These are phyloP conservation scores for Colletotrichum sp. DNA, from an alignment of 2,329 filamentous ascomycete species.

Conservation along the genomic window DNA sequence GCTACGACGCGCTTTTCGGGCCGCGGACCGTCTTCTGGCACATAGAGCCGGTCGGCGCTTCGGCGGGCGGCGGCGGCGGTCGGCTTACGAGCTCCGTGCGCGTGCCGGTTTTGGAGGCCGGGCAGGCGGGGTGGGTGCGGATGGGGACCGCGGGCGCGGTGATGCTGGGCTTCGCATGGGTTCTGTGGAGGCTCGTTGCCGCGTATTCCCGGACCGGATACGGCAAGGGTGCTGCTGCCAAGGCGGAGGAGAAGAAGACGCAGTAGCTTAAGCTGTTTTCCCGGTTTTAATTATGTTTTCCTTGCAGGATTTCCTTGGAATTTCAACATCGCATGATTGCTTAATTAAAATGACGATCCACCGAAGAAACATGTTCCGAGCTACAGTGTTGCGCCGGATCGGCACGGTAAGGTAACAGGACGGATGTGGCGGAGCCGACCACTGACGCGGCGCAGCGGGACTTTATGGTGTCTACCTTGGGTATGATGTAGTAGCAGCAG, in stretches of 20 bases:
- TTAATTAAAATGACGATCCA: neutral
- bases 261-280: neutral
- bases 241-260: conserved; percentile 13
- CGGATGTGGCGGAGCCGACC: neutral
- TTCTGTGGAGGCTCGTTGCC: conserved; percentile 63
- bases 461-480: neutral
- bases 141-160: conserved; percentile 65
- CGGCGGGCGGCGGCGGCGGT: neutral
- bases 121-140: conserved; percentile 51
- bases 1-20: conserved; percentile 83
- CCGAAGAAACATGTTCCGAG: neutral
- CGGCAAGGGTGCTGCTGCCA: conserved; percentile 15
- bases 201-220: conserved; percentile 40
- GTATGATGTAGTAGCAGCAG: neutral
- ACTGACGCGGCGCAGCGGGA: neutral
- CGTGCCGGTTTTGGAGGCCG: conserved; percentile 70
- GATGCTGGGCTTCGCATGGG: conserved; percentile 70
- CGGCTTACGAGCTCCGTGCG: conserved; percentile 58
- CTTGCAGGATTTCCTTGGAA: neutral
- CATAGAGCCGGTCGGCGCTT: conserved; percentile 55
- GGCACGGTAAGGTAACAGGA: neutral
- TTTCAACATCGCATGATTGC: neutral
- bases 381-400: neutral
- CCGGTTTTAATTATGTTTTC: neutral
- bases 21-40: conserved; percentile 85